Evolutionary conservation across 441 rosid genomes (phyloP).

Genomic region (Adansonia rubrostipa): DNA sequence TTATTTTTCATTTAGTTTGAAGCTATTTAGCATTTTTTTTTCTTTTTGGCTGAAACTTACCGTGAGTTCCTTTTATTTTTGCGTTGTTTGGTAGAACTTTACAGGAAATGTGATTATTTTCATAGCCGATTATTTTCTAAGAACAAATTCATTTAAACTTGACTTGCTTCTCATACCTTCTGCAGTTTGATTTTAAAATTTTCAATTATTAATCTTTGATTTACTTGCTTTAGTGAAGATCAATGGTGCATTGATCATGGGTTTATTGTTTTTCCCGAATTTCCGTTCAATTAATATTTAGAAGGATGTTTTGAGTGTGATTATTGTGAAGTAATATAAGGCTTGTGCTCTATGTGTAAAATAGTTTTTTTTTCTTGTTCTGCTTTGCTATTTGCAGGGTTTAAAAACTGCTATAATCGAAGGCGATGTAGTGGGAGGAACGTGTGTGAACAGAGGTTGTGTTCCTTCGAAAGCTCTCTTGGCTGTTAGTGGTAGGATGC

Average conservation of each 20-base stretch:
- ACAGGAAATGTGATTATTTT: not conserved
- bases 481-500: conserved; percentile 96
- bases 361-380: not conserved
- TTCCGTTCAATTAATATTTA: not conserved
- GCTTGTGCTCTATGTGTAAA: not conserved
- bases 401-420: conserved; percentile 91
- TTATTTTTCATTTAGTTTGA: not conserved
- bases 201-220: not conserved
- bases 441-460: conserved; percentile 98
- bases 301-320: not conserved
- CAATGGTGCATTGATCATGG: not conserved
- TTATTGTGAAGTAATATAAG: not conserved
- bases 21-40: not conserved
- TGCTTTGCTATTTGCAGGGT: conserved; percentile 51
- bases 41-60: conserved; percentile 3
- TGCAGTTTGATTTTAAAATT: not conserved
- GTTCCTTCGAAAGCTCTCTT: conserved; percentile 98
- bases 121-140: not conserved
- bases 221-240: not conserved
- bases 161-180: not conserved
- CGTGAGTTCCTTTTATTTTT: not conserved
- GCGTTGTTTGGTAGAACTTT: not conserved
- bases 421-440: conserved; percentile 97
- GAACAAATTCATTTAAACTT: not conserved
- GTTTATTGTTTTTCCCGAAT: not conserved